These are phyloP conservation scores for Hanseniaspora clermontiae DNA, from an alignment of 805 yeast genomes.

Conservation along the genomic window DNA sequence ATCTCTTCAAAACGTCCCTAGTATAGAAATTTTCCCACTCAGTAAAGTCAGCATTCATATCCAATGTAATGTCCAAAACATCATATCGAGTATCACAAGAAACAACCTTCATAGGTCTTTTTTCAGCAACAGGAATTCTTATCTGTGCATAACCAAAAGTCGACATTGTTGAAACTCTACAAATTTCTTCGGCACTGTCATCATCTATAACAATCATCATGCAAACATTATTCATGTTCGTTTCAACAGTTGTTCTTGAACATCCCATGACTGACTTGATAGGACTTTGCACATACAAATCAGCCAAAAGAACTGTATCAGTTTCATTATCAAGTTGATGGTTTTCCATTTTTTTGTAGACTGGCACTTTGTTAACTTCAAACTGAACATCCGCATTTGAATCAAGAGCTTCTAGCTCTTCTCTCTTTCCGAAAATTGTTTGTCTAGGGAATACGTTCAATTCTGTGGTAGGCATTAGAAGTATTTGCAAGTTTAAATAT, in stretches of 20 bases:
- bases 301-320: slow-evolving; percentile 29
- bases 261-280: slow-evolving; percentile 15
- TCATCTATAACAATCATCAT: slow-evolving; percentile 31
- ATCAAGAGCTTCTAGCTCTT: slow-evolving; percentile 26
- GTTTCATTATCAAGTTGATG: slow-evolving; percentile 16
- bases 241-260: slow-evolving; percentile 23
- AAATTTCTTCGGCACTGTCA: slow-evolving; percentile 17
- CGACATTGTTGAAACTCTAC: slow-evolving; percentile 62
- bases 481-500: slow-evolving; percentile 41
- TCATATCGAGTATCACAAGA: slow-evolving; percentile 17
- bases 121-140: slow-evolving; percentile 22
- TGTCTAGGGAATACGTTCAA: slow-evolving; percentile 37
- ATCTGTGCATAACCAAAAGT: slow-evolving; percentile 78
- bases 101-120: slow-evolving; percentile 18
- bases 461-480: slow-evolving; percentile 44
- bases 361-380: slow-evolving; percentile 28
- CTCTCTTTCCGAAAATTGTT: slow-evolving; percentile 44
- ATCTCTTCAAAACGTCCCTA: slow-evolving; percentile 15
- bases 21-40: slow-evolving; percentile 17
- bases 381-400: slow-evolving; percentile 18
- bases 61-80: slow-evolving; percentile 19
- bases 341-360: slow-evolving; percentile 32
- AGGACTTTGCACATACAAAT: slow-evolving; percentile 52
- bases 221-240: slow-evolving; percentile 38
- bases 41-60: slow-evolving; percentile 22